phyloP scores from a whole-genome alignment of 1,284 basidiomycete species.

The Trichosporon asahii region DNA sequence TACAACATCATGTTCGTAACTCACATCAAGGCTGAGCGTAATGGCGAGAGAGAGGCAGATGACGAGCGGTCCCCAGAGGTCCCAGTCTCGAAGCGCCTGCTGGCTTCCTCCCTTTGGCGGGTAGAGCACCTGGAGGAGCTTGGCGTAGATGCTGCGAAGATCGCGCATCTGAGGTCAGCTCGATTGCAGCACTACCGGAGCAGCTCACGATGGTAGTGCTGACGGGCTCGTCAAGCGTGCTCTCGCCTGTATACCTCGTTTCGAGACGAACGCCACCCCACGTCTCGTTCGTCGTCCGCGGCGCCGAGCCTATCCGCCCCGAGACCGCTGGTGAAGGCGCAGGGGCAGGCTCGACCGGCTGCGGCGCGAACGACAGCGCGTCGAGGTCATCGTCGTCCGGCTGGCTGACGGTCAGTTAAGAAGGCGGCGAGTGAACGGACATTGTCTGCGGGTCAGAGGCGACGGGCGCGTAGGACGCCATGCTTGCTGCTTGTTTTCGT shows the following conservation, averaged over 20 bases:
- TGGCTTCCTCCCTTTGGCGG: constrained; percentile 69
- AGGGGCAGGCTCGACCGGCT: constrained; percentile 3
- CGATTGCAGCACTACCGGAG: not conserved
- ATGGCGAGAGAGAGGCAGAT: constrained; percentile 79
- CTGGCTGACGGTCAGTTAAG: constrained; percentile 37
- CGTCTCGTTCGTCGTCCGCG: constrained; percentile 31
- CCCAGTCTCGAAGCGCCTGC: constrained; percentile 85
- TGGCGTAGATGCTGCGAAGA: constrained; percentile 80
- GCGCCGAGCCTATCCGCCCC: constrained; percentile 66
- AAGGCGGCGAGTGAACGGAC: constrained; percentile 22
- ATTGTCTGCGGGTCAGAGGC: constrained; percentile 34
- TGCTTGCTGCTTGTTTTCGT: constrained; percentile 14
- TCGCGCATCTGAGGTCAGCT: constrained; percentile 67
- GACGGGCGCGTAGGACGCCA: constrained; percentile 34
- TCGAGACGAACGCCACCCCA: constrained; percentile 77
- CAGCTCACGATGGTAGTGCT: constrained; percentile 71
- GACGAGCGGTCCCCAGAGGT: constrained; percentile 89
- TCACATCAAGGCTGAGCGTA: constrained; percentile 80
- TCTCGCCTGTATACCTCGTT: constrained; percentile 73
- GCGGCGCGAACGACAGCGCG: constrained; percentile 44
- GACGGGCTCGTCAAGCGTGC: constrained; percentile 89
- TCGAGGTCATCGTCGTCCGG: constrained; percentile 53
- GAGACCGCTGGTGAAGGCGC: constrained; percentile 53
- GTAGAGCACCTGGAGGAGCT: constrained; percentile 87
- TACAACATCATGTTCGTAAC: constrained; percentile 42